These are phyloP conservation scores for Podospora pseudoanserina DNA, from an alignment of 495 filamentous ascomycete genomes.

Conservation along the genomic window DNA sequence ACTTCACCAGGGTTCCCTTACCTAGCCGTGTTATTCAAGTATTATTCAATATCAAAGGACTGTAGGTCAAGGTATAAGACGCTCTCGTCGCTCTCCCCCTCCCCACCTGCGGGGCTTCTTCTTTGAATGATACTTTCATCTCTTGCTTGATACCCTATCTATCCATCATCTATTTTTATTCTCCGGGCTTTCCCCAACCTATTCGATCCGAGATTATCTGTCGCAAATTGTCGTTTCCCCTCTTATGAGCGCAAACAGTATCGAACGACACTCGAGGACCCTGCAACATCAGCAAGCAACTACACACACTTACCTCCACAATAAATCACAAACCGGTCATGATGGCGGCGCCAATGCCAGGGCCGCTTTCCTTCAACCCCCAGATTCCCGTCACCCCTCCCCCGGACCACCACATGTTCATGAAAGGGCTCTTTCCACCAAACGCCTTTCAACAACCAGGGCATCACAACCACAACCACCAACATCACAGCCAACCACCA, in stretches of 20 bases:
- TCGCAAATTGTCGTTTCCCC: background rate
- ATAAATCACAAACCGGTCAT: background rate
- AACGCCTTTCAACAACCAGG: background rate
- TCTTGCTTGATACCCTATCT: constrained; percentile 1
- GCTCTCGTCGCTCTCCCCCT: background rate
- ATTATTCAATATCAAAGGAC: background rate
- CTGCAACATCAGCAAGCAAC: background rate
- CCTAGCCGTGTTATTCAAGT: background rate
- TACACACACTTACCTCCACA: background rate
- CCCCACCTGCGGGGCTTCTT: constrained; percentile 6
- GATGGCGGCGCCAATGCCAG: constrained; percentile 30
- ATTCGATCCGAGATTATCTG: background rate
- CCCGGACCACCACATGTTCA: constrained; percentile 31
- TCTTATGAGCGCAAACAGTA: background rate
- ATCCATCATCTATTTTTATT: background rate
- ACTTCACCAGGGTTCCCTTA: background rate
- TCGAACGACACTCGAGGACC: constrained; percentile 2
- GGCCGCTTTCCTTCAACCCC: constrained; percentile 20
- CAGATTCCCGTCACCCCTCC: constrained; percentile 31
- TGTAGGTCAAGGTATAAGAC: constrained; percentile 15
- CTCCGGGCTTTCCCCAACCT: background rate
- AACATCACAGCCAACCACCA: background rate
- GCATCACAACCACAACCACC: background rate
- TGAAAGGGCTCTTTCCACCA: constrained; percentile 17
- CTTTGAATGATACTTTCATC: constrained; percentile 12